Base-by-base conservation (phyloP, 208 protist species). In the Sergeia podlipaevii region DNA sequence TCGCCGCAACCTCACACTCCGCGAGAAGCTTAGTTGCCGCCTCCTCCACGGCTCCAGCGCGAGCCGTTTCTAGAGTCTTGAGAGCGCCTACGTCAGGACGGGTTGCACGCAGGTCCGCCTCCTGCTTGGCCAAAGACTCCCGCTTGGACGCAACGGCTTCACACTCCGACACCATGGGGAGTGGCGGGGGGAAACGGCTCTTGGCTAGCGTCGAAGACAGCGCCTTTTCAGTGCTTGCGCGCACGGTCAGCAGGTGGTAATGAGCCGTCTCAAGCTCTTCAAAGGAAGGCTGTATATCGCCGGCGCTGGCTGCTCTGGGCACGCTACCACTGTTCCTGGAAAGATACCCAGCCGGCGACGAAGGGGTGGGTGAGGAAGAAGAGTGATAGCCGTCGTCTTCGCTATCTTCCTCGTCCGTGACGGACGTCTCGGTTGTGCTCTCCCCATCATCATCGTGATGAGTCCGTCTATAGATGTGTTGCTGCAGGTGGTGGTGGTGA, bases 131-230 rank as follows among this genome's bases (percentile, higher is more conserved):
- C 2, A 89, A 46, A 11, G 52, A 29, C 30, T 85, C 81, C 13
- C 77, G 70, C 32, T 61, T 41, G 36, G 70, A 46, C 6, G 65
- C 68, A 2, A 89, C 42, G 15, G 54, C 46, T 4, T 27, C 41
- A 3, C 53, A 38, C 30, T 69, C 44, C 18, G 80, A 54, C 46
- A 55, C 44, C 55, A 74, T 61, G 7, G 86, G 86, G 36, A 93
- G 70, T 39, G 53, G 42, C 28, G 24, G 48, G 6, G 68, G 58
- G 27, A 62, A 74, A 34, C 7, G 3, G 10, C 0, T 59, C 46
- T 20, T 59, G 48, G 43, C 54, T 53, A 44, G 71, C n/a, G 27
- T 17, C 17, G 15, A 23, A 15, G 15, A n/a, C n/a, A 37, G 39
- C 17, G 75, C 6, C 58, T 72, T 62, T 24, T 39, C 27, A 21